Base-by-base conservation (phyloP, 1,284 basidiomycete species). In the Ceratobasidium sp. region DNA sequence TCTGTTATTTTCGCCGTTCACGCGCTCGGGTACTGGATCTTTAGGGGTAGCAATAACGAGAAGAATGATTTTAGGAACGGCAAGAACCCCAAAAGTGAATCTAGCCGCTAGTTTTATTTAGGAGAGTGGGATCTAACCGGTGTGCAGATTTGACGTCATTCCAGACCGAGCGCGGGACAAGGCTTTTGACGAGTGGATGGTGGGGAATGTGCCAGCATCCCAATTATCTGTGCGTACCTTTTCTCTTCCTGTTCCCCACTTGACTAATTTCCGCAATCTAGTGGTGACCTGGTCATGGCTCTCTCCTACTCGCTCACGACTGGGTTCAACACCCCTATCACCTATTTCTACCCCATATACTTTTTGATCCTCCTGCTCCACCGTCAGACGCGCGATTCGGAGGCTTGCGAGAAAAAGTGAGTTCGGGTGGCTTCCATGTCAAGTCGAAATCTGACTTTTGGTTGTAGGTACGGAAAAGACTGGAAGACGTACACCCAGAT, bases 21-120 rank as follows among this genome's bases (percentile, higher is more conserved):
- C 77, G 80, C 85, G 1, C 74, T 87, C 1, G 97, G 97, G 0
- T 96, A 94, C 80, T 97, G 90, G 80, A 95, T 98, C 80, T 99
- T 99, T 86, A 85, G 96, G 72, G 82, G 80, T 11, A 86, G 92
- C 40, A 99, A 99, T 80, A 88, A 87, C 66, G 96, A 99, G 82
- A 99, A 99, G 87, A 94, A 96, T 78, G 88, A 95, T 74, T 99
- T 99, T 83, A 86, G 95, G 72, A 94, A 92, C 76, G 96, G 96
- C 42, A 86, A 83, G 78, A 98, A 99, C 82, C 94, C 95, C 0
- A 98, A 98, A 84, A 94, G 84, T 84, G 74, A 71, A 82, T 78
- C 53, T 53, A 12, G 9, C 7, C 18, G 38, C 16, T 18, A 9
- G 9, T 21, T 14, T 38, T 61, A 14, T n/a, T 36, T 21, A n/a